Percentiles rank a stretch among this genome's conserved stretches.
Conservation (phyloP, 345 rosid species). For the Eucalyptus caleyi region DNA sequence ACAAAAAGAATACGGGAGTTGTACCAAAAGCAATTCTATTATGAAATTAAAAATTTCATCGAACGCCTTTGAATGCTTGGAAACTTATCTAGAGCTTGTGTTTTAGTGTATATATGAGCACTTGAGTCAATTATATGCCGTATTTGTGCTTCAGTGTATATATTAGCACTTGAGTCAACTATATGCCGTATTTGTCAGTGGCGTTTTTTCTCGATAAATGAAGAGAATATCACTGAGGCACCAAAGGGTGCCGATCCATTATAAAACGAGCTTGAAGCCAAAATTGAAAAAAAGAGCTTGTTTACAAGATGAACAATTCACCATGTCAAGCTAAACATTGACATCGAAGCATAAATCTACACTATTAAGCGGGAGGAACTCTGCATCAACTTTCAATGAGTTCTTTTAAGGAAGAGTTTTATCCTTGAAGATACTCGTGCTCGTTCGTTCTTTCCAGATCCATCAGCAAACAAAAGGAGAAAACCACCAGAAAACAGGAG, state of each 20-base stretch:
- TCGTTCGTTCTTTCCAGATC: too few relatives aligned
- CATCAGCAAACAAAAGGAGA: too few relatives aligned
- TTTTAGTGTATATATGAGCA: too few relatives aligned
- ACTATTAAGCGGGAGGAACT: background rate
- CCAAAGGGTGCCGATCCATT: background rate
- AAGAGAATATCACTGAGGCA: background rate
- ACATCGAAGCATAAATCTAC: background rate
- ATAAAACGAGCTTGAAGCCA: background rate
- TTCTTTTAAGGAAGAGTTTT: too few relatives aligned
- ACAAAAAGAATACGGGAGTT: too few relatives aligned
- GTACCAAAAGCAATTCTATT: too few relatives aligned
- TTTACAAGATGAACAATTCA: background rate
- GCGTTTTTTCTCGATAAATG: background rate
- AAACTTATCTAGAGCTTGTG: too few relatives aligned
- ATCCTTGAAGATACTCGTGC: too few relatives aligned
- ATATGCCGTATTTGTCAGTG: background rate
- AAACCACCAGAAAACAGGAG: background rate
- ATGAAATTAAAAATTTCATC: accelerated
- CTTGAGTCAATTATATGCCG: too few relatives aligned
- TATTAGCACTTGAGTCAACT: background rate
- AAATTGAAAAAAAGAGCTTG: background rate
- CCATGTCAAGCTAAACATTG: background rate
- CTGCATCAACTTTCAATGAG: background rate
- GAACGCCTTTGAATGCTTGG: accelerated
- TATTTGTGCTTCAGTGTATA: too few relatives aligned